These are phyloP conservation scores for Kondoa subrosea DNA, from an alignment of 768 basidiomycete species.

Conservation along the genomic window DNA sequence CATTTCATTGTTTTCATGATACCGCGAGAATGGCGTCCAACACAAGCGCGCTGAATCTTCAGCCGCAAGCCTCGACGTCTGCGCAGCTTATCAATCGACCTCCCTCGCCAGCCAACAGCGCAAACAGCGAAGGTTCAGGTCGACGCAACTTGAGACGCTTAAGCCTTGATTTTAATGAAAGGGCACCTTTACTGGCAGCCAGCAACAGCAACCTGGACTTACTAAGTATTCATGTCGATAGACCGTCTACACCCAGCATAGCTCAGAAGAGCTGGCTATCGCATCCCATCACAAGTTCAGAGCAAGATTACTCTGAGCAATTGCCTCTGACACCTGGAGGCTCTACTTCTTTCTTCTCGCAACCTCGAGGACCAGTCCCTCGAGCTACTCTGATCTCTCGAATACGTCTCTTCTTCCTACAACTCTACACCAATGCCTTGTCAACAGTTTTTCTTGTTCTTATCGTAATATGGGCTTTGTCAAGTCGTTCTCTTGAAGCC, in stretches of 20 bases:
- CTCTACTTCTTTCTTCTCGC: conserved; percentile 19
- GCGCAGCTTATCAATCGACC: background rate
- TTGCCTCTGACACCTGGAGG: conserved; percentile 5
- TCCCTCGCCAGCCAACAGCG: background rate
- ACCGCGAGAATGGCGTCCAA: background rate
- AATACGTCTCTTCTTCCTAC: conserved; percentile 31
- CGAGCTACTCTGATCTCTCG: conserved; percentile 18
- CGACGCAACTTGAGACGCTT: background rate
- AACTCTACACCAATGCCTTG: conserved; percentile 33
- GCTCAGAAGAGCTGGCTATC: conserved; percentile 9
- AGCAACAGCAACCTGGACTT: background rate
- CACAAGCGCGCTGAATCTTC: background rate
- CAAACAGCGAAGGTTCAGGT: background rate
- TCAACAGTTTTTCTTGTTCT: conserved; percentile 35
- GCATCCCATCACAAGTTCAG: conserved; percentile 3
- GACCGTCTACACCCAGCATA: conserved; percentile 14
- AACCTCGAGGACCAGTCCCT: conserved; percentile 14
- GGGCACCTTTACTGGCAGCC: conserved; percentile 5
- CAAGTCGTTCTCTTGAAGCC: conserved; percentile 18
- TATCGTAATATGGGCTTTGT: conserved; percentile 38
- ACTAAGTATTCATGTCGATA: conserved; percentile 14
- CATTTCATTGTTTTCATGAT: no score
- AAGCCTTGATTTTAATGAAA: conserved; percentile 3
- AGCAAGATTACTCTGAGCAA: conserved; percentile 10
- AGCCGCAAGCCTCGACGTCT: background rate